Conservation (phyloP, 2,329 filamentous ascomycete genomes). For the Fusarium sp. region DNA sequence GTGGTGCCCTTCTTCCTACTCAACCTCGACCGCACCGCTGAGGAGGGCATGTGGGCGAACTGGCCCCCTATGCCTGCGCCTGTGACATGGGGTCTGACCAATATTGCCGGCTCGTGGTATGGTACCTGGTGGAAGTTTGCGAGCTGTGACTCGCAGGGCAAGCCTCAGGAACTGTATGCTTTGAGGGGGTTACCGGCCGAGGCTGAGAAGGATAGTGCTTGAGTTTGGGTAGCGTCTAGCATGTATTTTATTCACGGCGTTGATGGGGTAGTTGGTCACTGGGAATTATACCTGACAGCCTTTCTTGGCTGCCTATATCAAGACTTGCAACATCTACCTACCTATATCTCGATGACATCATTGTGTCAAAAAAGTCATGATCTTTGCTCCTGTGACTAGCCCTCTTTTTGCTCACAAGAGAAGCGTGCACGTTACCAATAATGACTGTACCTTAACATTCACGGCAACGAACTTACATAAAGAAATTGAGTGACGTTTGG, state of each 20-base stretch:
- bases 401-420: neutral
- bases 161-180: slow-evolving; percentile 63
- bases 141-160: slow-evolving; percentile 64
- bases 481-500: neutral
- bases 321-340: neutral
- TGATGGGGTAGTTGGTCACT: neutral
- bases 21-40: slow-evolving; percentile 66
- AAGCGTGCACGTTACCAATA: neutral
- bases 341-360: neutral
- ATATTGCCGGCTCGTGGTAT: slow-evolving; percentile 64
- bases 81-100: slow-evolving; percentile 66
- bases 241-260: slow-evolving; percentile 3
- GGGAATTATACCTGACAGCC: neutral
- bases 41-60: slow-evolving; percentile 65
- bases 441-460: neutral
- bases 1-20: slow-evolving; percentile 71
- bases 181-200: slow-evolving; percentile 42
- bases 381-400: neutral
- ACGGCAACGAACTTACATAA: neutral
- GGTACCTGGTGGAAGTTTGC: slow-evolving; percentile 70
- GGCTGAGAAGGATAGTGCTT: neutral
- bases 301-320: neutral
- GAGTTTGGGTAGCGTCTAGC: neutral
- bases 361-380: neutral
- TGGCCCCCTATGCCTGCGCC: slow-evolving; percentile 71